Base-by-base conservation (phyloP, 2,329 filamentous ascomycete species). In the Sporothrix inflata region DNA sequence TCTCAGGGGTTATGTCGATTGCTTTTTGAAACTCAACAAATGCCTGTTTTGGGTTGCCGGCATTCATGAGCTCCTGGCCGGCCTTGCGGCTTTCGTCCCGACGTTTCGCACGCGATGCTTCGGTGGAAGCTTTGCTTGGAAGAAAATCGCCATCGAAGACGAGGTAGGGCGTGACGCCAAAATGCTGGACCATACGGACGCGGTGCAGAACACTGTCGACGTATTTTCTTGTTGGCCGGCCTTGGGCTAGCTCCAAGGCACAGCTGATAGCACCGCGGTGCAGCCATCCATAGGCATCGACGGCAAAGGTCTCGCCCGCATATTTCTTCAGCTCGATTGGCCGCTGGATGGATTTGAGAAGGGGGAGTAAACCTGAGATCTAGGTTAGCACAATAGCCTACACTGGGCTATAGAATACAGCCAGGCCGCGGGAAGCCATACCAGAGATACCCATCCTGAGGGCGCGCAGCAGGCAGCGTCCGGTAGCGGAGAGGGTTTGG, bases 271-370 rank as follows among this genome's bases (percentile, higher is more conserved):
- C 94, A 70, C 94, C 97, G 76, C 96, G 91, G 82, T 99, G 96
- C 71, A 99, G 90, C 96, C 97, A 99, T 80, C 95, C 96, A 86
- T 99, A 99, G 72, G 92, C 95, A 81, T 99, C 96, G 47, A 99
- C 91, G n/a, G 92, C 97, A 63, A 99, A 87, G 1, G 92, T 97
- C 82, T 97, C 91, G 69, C 95, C 96, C 14, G 88, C 84, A 81
- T 92, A 98, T 78, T 94, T 94, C 80, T 94, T 97, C 73, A 99
- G 86, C 77, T 93, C 92, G 68, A 89, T 92, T 79, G 92, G 92
- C 79, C 92, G 94, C 73, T 99, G 96, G 71, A 99, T 98, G 61
- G 96, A 98, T 83, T 98, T 98, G 74, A 99, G 89, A 73, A 98
- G 86, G 49, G 94, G 94, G 45, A 98, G 87, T 70, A 99, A 89